A percentile compares a stretch with the other conserved stretches of the same genome.
Evolutionary conservation across 805 yeast species (phyloP).

Genomic region (Yarrowia porcina): DNA sequence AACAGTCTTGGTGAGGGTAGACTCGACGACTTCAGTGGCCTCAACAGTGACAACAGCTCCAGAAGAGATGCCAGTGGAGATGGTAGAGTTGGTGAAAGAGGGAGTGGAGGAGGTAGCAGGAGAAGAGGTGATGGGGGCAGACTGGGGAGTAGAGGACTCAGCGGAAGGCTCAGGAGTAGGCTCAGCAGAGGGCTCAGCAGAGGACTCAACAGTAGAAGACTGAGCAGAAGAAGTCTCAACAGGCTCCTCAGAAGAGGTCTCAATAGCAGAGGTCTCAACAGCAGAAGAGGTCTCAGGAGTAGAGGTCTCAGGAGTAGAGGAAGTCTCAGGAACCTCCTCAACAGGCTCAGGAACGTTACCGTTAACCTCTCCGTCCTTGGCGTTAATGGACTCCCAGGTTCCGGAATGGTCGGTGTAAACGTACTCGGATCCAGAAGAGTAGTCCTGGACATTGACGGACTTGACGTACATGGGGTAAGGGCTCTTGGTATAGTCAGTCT

Average conservation of each 20-base stretch:
- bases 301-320: background rate
- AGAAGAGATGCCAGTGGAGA: background rate
- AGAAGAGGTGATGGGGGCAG: background rate
- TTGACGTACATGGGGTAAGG: constrained; percentile 62
- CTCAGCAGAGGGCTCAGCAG: too few species aligned
- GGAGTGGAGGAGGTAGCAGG: background rate
- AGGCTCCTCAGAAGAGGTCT: background rate
- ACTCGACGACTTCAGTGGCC: constrained; percentile 1
- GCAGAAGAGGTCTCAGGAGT: background rate
- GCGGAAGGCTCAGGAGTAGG: background rate
- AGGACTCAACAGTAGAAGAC: background rate
- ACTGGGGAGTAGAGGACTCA: too few species aligned
- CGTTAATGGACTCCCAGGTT: constrained; percentile 41
- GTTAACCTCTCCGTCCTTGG: constrained; percentile 45
- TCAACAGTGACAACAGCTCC: background rate
- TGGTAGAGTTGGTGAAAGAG: background rate
- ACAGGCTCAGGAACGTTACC: background rate
- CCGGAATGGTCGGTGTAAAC: constrained; percentile 44
- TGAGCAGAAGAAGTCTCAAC: background rate
- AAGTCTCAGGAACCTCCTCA: background rate
- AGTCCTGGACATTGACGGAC: constrained; percentile 54
- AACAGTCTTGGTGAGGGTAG: constrained; percentile 17
- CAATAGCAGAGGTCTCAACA: background rate
- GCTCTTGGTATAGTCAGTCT: constrained; percentile 45
- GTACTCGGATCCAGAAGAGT: constrained; percentile 48